Percentiles rank a stretch among this genome's conserved stretches.
phyloP scores from a whole-genome alignment of 225 moss, liverwort and hornwort genomes.

The Pleurozium schreberi region DNA sequence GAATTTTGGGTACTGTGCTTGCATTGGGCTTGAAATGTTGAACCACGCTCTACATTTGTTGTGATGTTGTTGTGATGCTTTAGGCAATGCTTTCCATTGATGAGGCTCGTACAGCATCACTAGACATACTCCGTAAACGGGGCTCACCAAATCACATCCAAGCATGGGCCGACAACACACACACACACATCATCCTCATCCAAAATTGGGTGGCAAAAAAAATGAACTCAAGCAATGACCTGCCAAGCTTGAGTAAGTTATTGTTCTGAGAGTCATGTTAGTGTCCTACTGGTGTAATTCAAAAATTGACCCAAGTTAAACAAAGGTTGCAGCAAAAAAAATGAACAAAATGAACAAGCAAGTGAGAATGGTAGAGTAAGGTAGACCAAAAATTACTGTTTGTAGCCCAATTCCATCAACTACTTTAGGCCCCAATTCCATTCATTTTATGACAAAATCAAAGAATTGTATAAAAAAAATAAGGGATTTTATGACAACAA shows the following conservation, averaged over 20 bases:
- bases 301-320: fast-evolving
- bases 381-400: too few relatives aligned
- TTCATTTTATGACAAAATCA: too few relatives aligned
- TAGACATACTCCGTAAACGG: not conserved
- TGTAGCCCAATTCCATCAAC: too few relatives aligned
- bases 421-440: too few relatives aligned
- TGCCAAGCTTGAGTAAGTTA: not conserved
- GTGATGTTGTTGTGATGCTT: not conserved
- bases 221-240: not conserved
- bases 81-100: not conserved
- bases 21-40: not conserved
- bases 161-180: too few relatives aligned
- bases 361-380: too few relatives aligned
- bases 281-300: fast-evolving
- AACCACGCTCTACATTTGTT: not conserved
- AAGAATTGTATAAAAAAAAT: too few relatives aligned
- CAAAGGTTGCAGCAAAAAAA: not conserved
- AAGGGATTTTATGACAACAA: too few relatives aligned
- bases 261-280: fast-evolving
- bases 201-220: not conserved
- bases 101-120: not conserved
- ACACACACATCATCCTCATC: not conserved
- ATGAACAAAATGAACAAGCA: not conserved
- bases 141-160: not conserved
- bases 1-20: fast-evolving